These are phyloP conservation scores for Lactarius indigo DNA, from an alignment of 768 basidiomycete species.

Conservation along the genomic window DNA sequence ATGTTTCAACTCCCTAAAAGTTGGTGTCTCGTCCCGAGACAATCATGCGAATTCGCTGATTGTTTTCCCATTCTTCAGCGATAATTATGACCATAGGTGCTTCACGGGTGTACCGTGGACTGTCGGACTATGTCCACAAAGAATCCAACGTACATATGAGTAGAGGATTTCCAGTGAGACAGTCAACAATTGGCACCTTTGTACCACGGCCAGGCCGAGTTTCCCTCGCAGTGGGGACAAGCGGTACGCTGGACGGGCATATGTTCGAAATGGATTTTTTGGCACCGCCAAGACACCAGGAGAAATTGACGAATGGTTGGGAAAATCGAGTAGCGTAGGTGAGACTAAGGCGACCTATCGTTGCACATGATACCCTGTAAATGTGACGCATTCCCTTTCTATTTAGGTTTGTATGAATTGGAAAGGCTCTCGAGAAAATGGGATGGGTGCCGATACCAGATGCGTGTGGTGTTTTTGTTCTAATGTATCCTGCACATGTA, in stretches of 20 bases:
- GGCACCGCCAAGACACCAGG: neutral
- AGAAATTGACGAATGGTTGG: neutral
- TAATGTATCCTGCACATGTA: too few species aligned
- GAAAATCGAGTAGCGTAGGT: neutral
- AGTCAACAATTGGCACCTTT: neutral
- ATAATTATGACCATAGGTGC: too few species aligned
- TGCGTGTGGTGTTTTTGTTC: too few species aligned
- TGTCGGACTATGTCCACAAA: too few species aligned
- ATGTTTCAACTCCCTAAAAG: slow-evolving; percentile 4
- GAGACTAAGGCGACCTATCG: too few species aligned
- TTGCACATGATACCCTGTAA: neutral
- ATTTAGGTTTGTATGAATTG: neutral
- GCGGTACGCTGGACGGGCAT: neutral
- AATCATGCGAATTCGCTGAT: neutral
- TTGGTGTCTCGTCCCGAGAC: neutral
- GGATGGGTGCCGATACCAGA: too few species aligned
- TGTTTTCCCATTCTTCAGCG: too few species aligned
- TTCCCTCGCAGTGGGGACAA: neutral
- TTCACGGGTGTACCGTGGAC: too few species aligned
- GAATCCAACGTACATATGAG: slow-evolving; percentile 4
- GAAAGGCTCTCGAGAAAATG: neutral
- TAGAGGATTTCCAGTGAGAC: neutral
- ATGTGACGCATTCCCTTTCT: neutral
- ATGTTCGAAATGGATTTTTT: neutral
- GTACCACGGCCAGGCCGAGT: neutral